Percentiles rank a stretch among this genome's conserved stretches.
Conservation (phyloP, 2,329 filamentous ascomycete genomes). For the Colletotrichum magnum region DNA sequence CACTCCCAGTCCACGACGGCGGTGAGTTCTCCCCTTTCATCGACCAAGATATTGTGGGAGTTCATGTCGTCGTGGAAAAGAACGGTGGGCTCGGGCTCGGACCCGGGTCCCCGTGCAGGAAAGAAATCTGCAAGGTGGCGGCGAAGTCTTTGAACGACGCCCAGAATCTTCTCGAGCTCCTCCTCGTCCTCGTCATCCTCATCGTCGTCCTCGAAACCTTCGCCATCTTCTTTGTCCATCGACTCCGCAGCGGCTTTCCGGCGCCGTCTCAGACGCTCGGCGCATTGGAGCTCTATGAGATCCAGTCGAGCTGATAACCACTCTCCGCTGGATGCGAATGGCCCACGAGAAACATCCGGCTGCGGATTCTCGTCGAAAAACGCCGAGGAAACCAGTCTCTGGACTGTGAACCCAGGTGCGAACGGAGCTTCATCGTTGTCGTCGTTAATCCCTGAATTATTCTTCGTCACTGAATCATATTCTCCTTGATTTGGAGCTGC, state of each 20-base stretch:
- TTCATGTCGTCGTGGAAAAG: constrained; percentile 56
- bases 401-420: not conserved
- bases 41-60: constrained; percentile 56
- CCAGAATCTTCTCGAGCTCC: constrained; percentile 47
- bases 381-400: not conserved
- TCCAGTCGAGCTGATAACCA: constrained; percentile 2
- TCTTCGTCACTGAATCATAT: not conserved
- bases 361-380: not conserved
- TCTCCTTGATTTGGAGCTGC: not conserved
- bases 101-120: constrained; percentile 41
- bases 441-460: not conserved
- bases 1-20: constrained; percentile 60
- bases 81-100: constrained; percentile 46
- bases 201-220: constrained; percentile 46
- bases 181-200: not conserved
- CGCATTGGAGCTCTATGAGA: not conserved
- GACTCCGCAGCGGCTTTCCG: constrained; percentile 33
- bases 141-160: constrained; percentile 46
- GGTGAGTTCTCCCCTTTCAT: constrained; percentile 52
- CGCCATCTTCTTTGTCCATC: constrained; percentile 1
- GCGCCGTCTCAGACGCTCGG: not conserved
- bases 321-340: constrained; percentile 1
- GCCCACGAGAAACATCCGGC: not conserved
- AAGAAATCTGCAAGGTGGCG: constrained; percentile 51
- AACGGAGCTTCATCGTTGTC: not conserved